A percentile compares a stretch with the other conserved stretches of the same genome.
Conservation (phyloP, 1,284 basidiomycete species). For the Phellopilus nigrolimitatus region DNA sequence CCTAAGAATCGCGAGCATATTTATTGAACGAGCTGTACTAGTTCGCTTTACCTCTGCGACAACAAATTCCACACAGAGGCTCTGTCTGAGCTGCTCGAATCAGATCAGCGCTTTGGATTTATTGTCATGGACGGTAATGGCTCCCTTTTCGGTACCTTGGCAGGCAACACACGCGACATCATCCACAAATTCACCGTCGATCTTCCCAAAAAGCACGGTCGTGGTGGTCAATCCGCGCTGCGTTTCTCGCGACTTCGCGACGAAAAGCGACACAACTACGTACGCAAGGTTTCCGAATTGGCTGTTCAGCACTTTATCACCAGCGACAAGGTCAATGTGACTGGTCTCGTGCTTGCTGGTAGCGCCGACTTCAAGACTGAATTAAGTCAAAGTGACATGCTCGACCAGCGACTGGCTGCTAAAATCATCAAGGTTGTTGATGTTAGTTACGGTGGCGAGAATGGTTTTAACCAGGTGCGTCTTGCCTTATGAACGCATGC, state of each 20-base stretch:
- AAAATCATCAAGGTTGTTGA: conserved; percentile 98
- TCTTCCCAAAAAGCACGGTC: conserved; percentile 99
- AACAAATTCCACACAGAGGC: conserved; percentile 99
- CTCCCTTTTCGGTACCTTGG: conserved; percentile 91
- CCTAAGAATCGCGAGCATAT: neutral
- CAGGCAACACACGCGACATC: conserved; percentile 96
- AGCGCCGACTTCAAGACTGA: conserved; percentile 99
- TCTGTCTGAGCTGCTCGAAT: conserved; percentile 93
- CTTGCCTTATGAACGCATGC: neutral
- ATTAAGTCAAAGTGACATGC: conserved; percentile 94
- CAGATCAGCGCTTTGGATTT: conserved; percentile 97
- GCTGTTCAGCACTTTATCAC: conserved; percentile 99
- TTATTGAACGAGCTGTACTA: conserved; percentile 29
- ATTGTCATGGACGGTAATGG: conserved; percentile 99
- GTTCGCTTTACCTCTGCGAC: conserved; percentile 97
- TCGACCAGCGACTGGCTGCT: conserved; percentile 82
- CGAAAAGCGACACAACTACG: conserved; percentile 99
- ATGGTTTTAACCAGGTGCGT: conserved; percentile 93
- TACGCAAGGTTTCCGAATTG: conserved; percentile 95
- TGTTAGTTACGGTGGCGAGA: conserved; percentile 98
- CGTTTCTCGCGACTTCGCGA: conserved; percentile 99
- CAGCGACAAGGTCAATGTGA: conserved; percentile 97
- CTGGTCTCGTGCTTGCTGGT: conserved; percentile 95
- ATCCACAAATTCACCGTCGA: conserved; percentile 99
- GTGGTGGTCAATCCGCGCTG: conserved; percentile 99